phyloP scores from a whole-genome alignment of 257 asterid genomes.

The Scutellaria barbata region DNA sequence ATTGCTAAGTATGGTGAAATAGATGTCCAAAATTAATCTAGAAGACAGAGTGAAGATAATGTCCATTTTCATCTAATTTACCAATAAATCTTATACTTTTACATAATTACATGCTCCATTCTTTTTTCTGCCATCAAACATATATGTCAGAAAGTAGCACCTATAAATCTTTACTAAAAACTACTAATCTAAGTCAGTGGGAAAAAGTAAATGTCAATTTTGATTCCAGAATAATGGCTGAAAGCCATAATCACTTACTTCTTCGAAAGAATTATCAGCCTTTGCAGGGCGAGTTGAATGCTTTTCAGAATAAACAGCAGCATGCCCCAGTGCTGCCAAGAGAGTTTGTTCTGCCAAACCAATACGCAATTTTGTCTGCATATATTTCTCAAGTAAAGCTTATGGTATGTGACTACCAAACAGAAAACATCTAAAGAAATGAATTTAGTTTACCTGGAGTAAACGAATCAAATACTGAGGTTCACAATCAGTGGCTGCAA shows the following conservation, averaged over 20 bases:
- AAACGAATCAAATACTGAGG: constrained; percentile 94
- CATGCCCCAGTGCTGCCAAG: constrained; percentile 85
- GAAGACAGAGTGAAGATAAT: constrained; percentile 10
- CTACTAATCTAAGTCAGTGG: background rate
- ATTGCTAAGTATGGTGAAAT: background rate
- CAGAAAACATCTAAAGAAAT: constrained; percentile 25
- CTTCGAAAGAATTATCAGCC: constrained; percentile 72
- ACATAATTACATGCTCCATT: constrained; percentile 2
- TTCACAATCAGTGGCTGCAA: constrained; percentile 97
- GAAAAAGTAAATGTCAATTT: background rate
- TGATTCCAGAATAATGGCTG: constrained; percentile 5
- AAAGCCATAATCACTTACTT: constrained; percentile 45
- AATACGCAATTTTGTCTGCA: constrained; percentile 88
- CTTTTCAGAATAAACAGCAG: constrained; percentile 73
- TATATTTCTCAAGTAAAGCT: constrained; percentile 44
- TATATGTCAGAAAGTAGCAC: constrained; percentile 4
- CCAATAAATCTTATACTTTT: constrained; percentile 1
- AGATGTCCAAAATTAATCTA: background rate
- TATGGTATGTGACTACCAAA: constrained; percentile 30
- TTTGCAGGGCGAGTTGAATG: constrained; percentile 60
- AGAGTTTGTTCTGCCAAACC: constrained; percentile 95
- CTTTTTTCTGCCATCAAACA: background rate
- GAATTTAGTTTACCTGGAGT: constrained; percentile 69
- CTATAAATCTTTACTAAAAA: background rate
- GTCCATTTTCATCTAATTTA: background rate